Evolutionary conservation across 2,329 filamentous ascomycete species (phyloP), one percentile per base, ranked within the genome.

Genomic region (Pyrenochaeta sp.): DNA sequence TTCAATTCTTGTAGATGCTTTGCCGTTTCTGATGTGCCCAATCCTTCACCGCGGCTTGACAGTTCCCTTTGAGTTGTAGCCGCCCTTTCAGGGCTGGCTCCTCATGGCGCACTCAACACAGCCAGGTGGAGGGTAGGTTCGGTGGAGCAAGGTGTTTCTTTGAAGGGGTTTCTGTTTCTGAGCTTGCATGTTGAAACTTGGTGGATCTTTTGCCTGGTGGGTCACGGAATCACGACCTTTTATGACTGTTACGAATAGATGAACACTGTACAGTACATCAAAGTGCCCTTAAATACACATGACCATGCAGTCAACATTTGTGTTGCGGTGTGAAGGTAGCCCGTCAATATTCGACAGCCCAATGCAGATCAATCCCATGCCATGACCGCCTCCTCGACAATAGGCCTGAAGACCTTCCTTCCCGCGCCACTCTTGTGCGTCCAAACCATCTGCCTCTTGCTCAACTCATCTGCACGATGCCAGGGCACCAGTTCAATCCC

Each of bases 401-500:
- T 77, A 2, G 79, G 79, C 45, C 76, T 64, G 17, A 81, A 76
- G 4, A 79, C 60, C 63, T 81, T 81, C 44, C 79, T 71, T 1
- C 78, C 78, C 7, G 75, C 77, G 40, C 71, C 68, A 32, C 59
- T 66, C 53, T 64, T 64, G 45, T 81, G 77, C 17, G 72, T 76
- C 79, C 79, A 81, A 3, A 80, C 78, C 78, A 81, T 81, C 68
- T 80, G 78, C 42, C 78, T 71, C 6, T 61, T 66, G 0, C 74
- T 72, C 39, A 81, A 64, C 71, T 81, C 77, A 45, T 69, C 49
- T 4, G 64, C 77, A 4, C 76, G 63, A 61, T 81, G 74, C 79
- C 79, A 81, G 4, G 74, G 75, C 68, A 77, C 74, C 39, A 78
- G 67, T 4, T 76, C 68, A 31, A 81, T 64, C 0, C 67, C 69